Evolutionary conservation across 306 rosid genomes (phyloP), one percentile per base, ranked within the genome.

Genomic region (Inga leiocalycina): DNA sequence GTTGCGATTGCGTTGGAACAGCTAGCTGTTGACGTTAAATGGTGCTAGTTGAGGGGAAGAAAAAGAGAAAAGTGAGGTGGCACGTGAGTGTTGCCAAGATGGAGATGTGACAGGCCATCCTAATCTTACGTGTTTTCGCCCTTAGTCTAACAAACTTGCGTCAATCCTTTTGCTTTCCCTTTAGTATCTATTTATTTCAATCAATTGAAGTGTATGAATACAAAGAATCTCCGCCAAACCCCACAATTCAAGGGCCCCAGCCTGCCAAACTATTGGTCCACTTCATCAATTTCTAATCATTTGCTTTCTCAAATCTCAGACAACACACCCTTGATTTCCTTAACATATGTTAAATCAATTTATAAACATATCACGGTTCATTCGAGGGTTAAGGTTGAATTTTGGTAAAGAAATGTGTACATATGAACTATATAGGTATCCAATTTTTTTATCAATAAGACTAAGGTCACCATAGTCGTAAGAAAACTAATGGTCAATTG

Each of bases 61-160:
- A 24, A n/a, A 9, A 1, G 8, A 10, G 39, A 6, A 24, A 14
- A 22, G 61, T 48, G 77, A 73, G 14, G 61, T 73, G 59, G 61
- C 41, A 73, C 15, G 41, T 1, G 59, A 15, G 45, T 52, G 44
- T 51, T 32, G 78, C 78, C 78, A 74, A 66, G 78, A 30, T 52
- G 78, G 78, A 74, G 68, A 71, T 3, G 78, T 24, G 59, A 79
- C 66, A 35, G 37, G 57, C 45, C 57, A 70, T 7, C 83, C 30
- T 52, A 20, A 54, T 56, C 24, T 14, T 27, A 41, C 70, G 70
- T 41, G 77, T 65, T 65, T 30, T 14, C 10, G 2, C 41, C 41
- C 41, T 5, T 4, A 5, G 9, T 32, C 19, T 62, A 14, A 32
- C 71, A 12, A 14, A 32, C 43, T 2, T 32, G 14, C 16, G 16